A percentile compares a stretch with the other conserved stretches of the same genome.
Evolutionary conservation across 2,329 filamentous ascomycete species (phyloP).

Genomic region (Malbranchea cinnamomea): DNA sequence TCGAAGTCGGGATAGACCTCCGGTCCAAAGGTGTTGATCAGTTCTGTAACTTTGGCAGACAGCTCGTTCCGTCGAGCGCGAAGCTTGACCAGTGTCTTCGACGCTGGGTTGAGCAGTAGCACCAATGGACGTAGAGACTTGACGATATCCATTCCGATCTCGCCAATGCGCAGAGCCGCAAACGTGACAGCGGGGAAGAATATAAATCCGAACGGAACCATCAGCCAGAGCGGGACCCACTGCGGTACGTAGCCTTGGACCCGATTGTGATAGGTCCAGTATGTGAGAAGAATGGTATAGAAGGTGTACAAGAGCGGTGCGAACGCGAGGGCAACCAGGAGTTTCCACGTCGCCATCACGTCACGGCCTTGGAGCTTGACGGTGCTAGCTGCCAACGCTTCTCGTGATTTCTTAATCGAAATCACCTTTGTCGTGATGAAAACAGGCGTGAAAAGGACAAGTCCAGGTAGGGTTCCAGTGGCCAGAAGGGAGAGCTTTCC

Average conservation of each 20-base stretch:
- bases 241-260: slow-evolving; percentile 68
- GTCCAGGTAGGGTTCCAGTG: slow-evolving; percentile 69
- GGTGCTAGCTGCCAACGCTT: slow-evolving; percentile 69
- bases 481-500: slow-evolving; percentile 62
- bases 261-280: slow-evolving; percentile 67
- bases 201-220: slow-evolving; percentile 60
- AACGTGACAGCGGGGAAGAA: slow-evolving; percentile 83
- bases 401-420: slow-evolving; percentile 64
- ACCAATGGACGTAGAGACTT: slow-evolving; percentile 84
- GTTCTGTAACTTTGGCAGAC: slow-evolving; percentile 66
- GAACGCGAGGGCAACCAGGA: slow-evolving; percentile 72
- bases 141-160: slow-evolving; percentile 97
- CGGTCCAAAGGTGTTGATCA: slow-evolving; percentile 89
- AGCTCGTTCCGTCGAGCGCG: slow-evolving; percentile 58
- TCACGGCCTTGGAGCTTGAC: slow-evolving; percentile 82
- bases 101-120: slow-evolving; percentile 69
- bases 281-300: slow-evolving; percentile 60
- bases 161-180: slow-evolving; percentile 82
- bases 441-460: slow-evolving; percentile 75
- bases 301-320: slow-evolving; percentile 68
- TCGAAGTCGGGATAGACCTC: slow-evolving; percentile 98
- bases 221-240: slow-evolving; percentile 64
- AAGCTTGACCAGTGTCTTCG: slow-evolving; percentile 69
- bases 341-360: slow-evolving; percentile 89
- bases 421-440: slow-evolving; percentile 75